Percentiles rank a stretch among this genome's conserved stretches.
These are phyloP conservation scores for Epichloe aotearoae DNA, from an alignment of 2,329 filamentous ascomycete species.

Conservation along the genomic window DNA sequence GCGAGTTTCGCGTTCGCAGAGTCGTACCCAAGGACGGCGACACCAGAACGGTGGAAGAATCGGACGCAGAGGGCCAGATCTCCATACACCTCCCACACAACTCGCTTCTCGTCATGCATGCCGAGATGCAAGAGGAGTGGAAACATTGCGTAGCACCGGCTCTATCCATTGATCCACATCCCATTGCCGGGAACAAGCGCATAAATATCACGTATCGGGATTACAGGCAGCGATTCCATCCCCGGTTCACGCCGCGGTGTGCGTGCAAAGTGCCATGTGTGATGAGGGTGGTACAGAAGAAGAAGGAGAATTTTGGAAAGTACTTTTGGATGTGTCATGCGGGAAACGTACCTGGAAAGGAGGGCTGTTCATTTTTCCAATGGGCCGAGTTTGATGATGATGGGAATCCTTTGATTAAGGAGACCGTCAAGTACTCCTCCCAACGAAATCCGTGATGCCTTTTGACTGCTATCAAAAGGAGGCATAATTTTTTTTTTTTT, in stretches of 20 bases:
- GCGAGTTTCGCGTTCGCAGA: constrained; percentile 78
- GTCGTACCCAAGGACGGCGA: constrained; percentile 48
- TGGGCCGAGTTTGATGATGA: constrained; percentile 84
- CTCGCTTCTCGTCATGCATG: constrained; percentile 87
- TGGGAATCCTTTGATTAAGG: constrained; percentile 47
- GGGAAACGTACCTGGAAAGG: constrained; percentile 53
- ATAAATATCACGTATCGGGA: constrained; percentile 93
- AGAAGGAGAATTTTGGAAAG: constrained; percentile 59
- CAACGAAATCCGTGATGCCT: constrained; percentile 8
- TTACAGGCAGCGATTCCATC: constrained; percentile 67
- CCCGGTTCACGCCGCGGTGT: constrained; percentile 65
- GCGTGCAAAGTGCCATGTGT: constrained; percentile 55
- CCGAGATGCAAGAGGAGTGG: constrained; percentile 96
- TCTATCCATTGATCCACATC: constrained; percentile 69
- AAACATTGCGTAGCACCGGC: constrained; percentile 77
- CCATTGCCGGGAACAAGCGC: constrained; percentile 62
- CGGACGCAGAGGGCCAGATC: constrained; percentile 70
- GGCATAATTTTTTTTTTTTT: too few relatives aligned
- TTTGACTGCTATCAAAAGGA: too few relatives aligned
- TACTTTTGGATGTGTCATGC: constrained; percentile 95
- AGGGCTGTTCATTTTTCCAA: constrained; percentile 64
- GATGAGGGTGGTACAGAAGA: constrained; percentile 67
- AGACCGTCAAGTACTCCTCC: constrained; percentile 9
- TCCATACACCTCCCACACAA: constrained; percentile 92
- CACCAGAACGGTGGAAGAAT: constrained; percentile 26